Evolutionary conservation across 441 rosid genomes (phyloP).

Genomic region (Adansonia gregorii): DNA sequence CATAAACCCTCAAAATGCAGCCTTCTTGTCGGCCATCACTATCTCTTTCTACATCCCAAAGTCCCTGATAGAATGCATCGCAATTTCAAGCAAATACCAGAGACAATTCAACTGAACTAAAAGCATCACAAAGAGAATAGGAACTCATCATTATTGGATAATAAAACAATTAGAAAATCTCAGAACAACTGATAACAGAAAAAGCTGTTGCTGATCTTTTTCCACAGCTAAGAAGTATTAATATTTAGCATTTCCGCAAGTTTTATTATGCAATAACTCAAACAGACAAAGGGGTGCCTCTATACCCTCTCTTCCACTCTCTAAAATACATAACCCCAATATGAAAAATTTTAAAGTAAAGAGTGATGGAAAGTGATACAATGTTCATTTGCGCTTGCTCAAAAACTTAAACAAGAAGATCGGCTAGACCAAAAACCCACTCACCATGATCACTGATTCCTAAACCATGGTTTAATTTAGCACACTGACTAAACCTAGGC

Average conservation of each 20-base stretch:
- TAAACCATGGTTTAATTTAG: not conserved
- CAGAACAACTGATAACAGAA: not conserved
- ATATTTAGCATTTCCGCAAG: not conserved
- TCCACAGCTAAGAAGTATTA: not conserved
- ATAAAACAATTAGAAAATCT: not conserved
- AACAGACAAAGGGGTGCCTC: not conserved
- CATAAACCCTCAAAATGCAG: constrained; percentile 66
- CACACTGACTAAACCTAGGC: not conserved
- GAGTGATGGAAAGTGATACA: not conserved
- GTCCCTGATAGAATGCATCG: constrained; percentile 51
- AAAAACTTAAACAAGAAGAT: not conserved
- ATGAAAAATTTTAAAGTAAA: not conserved
- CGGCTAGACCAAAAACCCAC: not conserved
- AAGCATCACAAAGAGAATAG: not conserved
- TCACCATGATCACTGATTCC: not conserved
- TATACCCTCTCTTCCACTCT: not conserved
- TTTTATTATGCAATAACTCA: not conserved
- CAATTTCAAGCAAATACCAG: not conserved
- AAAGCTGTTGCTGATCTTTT: not conserved
- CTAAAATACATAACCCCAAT: not conserved
- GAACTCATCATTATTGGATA: not conserved
- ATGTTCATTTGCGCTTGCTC: not conserved
- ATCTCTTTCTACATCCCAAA: constrained; percentile 76
- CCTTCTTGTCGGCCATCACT: constrained; percentile 60
- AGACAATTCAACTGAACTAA: not conserved